A percentile compares a stretch with the other conserved stretches of the same genome.
These are phyloP conservation scores for Globisporangium spinosum DNA, from an alignment of 352 stramenopile species.

Conservation along the genomic window DNA sequence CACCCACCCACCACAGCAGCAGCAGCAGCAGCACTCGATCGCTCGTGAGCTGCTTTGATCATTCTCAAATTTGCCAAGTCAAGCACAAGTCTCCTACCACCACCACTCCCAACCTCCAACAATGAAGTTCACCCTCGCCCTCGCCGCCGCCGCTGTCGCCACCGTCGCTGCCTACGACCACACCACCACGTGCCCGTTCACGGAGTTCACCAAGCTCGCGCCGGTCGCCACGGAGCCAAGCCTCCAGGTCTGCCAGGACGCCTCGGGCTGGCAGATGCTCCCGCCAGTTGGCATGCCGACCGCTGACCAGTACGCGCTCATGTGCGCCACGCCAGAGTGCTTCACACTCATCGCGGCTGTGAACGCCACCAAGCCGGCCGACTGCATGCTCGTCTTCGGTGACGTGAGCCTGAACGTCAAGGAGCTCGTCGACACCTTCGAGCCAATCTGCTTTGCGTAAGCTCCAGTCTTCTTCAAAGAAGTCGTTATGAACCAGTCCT, in stretches of 20 bases:
- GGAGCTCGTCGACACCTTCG: neutral
- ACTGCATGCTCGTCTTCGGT: neutral
- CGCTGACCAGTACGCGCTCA: neutral
- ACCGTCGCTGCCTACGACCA: constrained; percentile 10
- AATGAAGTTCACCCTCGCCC: constrained; percentile 12
- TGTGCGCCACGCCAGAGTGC: neutral
- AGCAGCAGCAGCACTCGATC: neutral
- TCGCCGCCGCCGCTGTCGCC: constrained; percentile 12
- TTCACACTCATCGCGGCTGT: neutral
- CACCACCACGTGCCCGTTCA: constrained; percentile 2
- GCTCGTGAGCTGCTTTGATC: neutral
- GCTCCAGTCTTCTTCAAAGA: no score
- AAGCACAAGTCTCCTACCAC: neutral
- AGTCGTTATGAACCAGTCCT: no score
- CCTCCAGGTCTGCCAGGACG: neutral
- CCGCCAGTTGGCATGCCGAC: neutral
- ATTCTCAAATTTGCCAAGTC: neutral
- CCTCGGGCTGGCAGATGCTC: neutral
- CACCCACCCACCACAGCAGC: neutral
- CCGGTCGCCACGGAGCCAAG: neutral
- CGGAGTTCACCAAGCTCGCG: constrained; percentile 1
- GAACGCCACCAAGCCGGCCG: neutral
- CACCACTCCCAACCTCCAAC: neutral
- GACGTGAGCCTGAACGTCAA: neutral
- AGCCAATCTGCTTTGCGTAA: neutral